Base-by-base conservation (phyloP, 257 asterid genomes). In the Nicotiana knightiana region DNA sequence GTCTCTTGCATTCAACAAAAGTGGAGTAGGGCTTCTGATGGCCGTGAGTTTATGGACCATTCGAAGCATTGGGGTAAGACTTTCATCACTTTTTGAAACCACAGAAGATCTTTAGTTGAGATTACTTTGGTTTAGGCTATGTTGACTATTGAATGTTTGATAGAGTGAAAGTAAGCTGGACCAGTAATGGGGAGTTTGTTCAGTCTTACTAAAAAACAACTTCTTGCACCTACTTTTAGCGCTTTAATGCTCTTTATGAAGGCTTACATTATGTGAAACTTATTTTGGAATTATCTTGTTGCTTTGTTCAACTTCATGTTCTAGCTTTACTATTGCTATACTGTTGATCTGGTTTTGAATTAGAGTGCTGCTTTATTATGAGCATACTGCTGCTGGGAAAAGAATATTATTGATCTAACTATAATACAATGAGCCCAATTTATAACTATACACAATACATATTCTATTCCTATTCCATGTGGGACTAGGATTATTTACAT, bases 21-120 rank as follows among this genome's bases (percentile, higher is more conserved):
- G 98, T 85, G 99, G 99, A 66, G 94, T 96, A 18, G 99, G 98
- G 81, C 97, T 96, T 85, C 82, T 94, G 84, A 94, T 96, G 99
- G 99, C 98, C 67, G 98, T 94, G 82, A 82, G 97, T 89, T 91
- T 96, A 88, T 96, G 99, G 99, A 93, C 88, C 77, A 70, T 96
- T 84, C 87, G 98, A 86, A 96, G 97, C 93, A 93, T 94, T 48
- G 99, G 97, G 90, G 98, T 94, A 89, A 89, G 96, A 67, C 77
- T 83, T 76, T 13, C 81, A 63, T 59, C 77, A 17, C 35, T 67
- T 82, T 30, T 12, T 51, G 16, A 13, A 21, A 33, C 77, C 21
- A 32, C 2, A 68, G 33, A 1, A 17, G 28, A 46, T 68, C 21
- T 64, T 67, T 80, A 62, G 32, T n/a, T 67, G 71, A 39, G 15